Evolutionary conservation across 306 rosid genomes (phyloP).

Genomic region (Mucuna pruriens): DNA sequence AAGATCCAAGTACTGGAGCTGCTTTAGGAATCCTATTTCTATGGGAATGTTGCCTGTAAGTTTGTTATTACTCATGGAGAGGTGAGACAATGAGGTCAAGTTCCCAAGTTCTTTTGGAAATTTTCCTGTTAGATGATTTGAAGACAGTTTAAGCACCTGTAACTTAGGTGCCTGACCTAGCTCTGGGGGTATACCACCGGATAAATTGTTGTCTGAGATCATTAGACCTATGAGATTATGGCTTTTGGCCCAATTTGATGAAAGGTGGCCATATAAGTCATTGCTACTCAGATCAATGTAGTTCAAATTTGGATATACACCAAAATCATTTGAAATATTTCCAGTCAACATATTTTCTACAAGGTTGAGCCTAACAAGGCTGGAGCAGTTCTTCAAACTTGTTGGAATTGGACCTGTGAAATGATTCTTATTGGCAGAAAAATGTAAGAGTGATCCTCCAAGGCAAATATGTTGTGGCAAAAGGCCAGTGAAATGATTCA

Average conservation of each 20-base stretch:
- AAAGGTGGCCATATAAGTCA: slow-evolving; percentile 29
- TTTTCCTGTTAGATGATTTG: slow-evolving; percentile 43
- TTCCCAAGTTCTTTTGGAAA: slow-evolving; percentile 50
- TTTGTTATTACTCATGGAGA: slow-evolving; percentile 21
- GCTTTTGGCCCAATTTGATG: slow-evolving; percentile 28
- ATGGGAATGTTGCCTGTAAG: slow-evolving; percentile 33
- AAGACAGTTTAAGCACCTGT: slow-evolving; percentile 35
- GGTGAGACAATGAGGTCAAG: slow-evolving; percentile 25
- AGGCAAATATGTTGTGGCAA: slow-evolving; percentile 40
- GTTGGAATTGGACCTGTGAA: slow-evolving; percentile 38
- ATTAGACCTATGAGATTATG: background rate
- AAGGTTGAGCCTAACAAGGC: slow-evolving; percentile 40
- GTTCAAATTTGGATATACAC: slow-evolving; percentile 40
- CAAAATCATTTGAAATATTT: slow-evolving; percentile 48
- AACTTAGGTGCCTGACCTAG: slow-evolving; percentile 30
- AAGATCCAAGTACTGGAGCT: background rate
- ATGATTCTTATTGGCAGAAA: slow-evolving; percentile 29
- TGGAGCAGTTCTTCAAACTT: slow-evolving; percentile 42
- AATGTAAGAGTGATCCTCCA: slow-evolving; percentile 10
- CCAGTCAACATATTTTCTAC: slow-evolving; percentile 40
- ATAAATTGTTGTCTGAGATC: slow-evolving; percentile 30
- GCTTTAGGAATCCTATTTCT: slow-evolving; percentile 30
- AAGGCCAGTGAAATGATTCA: slow-evolving; percentile 35
- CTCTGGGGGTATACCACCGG: slow-evolving; percentile 41
- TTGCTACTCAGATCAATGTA: slow-evolving; percentile 41